Evolutionary conservation across 2,329 filamentous ascomycete genomes (phyloP).

Genomic region (Gaeumannomyces sp.): DNA sequence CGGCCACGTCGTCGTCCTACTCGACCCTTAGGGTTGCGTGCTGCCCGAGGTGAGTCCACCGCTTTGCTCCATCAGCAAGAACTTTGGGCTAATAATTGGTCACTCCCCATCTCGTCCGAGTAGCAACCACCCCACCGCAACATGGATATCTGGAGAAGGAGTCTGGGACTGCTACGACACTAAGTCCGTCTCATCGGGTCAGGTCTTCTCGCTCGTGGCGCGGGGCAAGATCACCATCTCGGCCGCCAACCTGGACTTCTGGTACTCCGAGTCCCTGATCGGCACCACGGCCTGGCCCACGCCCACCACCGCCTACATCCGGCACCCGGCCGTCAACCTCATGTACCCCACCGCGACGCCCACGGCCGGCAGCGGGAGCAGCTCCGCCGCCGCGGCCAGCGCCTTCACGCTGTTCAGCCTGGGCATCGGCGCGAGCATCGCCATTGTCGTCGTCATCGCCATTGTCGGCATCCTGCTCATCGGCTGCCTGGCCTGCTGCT

Average conservation of each 20-base stretch:
- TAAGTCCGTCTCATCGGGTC: background rate
- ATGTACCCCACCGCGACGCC: background rate
- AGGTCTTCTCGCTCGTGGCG: background rate
- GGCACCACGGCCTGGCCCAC: conserved; percentile 4
- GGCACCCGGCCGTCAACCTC: conserved; percentile 4
- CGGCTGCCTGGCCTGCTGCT: background rate
- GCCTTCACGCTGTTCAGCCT: background rate
- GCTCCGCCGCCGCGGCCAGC: background rate
- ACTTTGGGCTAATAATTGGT: too few species aligned
- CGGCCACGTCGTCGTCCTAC: background rate
- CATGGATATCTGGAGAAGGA: background rate
- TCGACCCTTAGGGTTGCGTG: background rate
- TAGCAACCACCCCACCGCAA: conserved; percentile 3
- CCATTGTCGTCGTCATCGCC: background rate
- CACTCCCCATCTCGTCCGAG: background rate
- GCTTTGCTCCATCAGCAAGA: background rate
- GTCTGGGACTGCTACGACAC: background rate
- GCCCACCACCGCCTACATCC: background rate
- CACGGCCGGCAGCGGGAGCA: background rate
- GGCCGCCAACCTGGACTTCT: background rate
- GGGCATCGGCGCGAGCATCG: conserved; percentile 1
- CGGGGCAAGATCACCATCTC: background rate
- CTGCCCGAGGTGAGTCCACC: background rate
- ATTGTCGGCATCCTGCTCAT: background rate
- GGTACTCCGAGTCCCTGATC: conserved; percentile 3